Percentiles rank a stretch among this genome's conserved stretches.
These are phyloP conservation scores for Venustampulla echinocandica DNA, from an alignment of 495 filamentous ascomycete species.

Conservation along the genomic window DNA sequence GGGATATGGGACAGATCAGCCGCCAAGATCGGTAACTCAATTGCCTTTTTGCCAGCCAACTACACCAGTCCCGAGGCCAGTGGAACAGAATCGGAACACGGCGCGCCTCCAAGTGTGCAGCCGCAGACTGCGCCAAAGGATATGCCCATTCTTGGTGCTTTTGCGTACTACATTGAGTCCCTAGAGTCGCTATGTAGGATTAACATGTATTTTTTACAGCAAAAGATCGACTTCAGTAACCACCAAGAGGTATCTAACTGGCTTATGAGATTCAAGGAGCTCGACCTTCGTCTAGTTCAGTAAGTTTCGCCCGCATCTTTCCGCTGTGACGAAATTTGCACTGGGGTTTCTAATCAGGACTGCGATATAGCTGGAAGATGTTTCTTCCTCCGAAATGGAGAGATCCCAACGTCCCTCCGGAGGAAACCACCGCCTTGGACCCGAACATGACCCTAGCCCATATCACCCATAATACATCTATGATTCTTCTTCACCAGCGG, in stretches of 20 bases:
- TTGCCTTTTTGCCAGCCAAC: no score
- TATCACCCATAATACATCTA: slow-evolving; percentile 37
- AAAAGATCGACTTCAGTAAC: slow-evolving; percentile 28
- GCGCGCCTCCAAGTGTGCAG: no score
- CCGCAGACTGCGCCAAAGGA: no score
- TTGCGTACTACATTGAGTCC: slow-evolving; percentile 35
- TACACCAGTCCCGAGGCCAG: no score
- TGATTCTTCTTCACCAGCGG: slow-evolving; percentile 34
- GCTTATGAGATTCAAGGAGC: slow-evolving; percentile 37
- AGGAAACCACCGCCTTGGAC: slow-evolving; percentile 26
- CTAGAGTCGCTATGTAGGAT: slow-evolving; percentile 31
- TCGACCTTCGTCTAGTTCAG: slow-evolving; percentile 34
- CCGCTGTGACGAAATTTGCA: no score
- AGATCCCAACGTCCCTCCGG: slow-evolving; percentile 26
- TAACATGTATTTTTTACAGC: slow-evolving; percentile 31
- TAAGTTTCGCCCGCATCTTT: slow-evolving; percentile 13
- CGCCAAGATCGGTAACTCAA: no score
- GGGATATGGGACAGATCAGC: slow-evolving; percentile 23
- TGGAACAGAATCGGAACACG: no score
- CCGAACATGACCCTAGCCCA: slow-evolving; percentile 37
- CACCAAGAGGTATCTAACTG: slow-evolving; percentile 30
- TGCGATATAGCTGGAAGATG: slow-evolving; percentile 36
- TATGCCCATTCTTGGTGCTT: no score
- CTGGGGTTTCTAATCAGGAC: no score
- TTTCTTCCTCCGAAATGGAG: slow-evolving; percentile 31